Evolutionary conservation across 345 rosid genomes (phyloP).

Genomic region (Pelargonium nanum): DNA sequence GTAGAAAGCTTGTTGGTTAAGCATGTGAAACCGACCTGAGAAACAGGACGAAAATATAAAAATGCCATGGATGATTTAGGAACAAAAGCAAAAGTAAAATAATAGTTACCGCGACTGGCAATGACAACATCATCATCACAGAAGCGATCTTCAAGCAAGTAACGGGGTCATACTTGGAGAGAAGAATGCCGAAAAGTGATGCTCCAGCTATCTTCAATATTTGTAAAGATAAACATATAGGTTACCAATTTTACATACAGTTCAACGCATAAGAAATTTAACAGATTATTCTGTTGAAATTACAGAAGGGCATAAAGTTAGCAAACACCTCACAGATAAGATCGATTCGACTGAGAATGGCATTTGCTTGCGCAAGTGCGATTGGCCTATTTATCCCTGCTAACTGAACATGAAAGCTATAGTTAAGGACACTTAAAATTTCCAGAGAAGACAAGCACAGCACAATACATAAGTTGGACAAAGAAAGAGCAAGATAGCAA

Average conservation of each 20-base stretch:
- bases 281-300: neutral
- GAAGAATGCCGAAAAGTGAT: constrained; percentile 68
- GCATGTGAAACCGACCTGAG: constrained; percentile 61
- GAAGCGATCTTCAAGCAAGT: constrained; percentile 81
- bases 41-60: constrained; percentile 8
- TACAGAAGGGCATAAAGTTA: constrained; percentile 1
- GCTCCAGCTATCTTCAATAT: constrained; percentile 73
- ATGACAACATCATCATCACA: constrained; percentile 52
- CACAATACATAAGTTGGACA: neutral
- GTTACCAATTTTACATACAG: too few species aligned
- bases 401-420: constrained; percentile 34
- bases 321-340: constrained; percentile 76
- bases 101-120: constrained; percentile 65
- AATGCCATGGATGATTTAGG: constrained; percentile 2
- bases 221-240: neutral
- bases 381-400: constrained; percentile 84
- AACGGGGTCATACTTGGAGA: constrained; percentile 66
- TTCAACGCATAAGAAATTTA: neutral
- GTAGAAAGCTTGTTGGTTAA: constrained; percentile 71
- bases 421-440: constrained; percentile 12
- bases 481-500: constrained; percentile 8
- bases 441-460: constrained; percentile 9
- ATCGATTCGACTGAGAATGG: constrained; percentile 75
- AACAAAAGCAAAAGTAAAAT: constrained; percentile 6
- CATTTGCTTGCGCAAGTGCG: constrained; percentile 93